Conservation (phyloP, 345 rosid species). For the Eutrema japonicum region DNA sequence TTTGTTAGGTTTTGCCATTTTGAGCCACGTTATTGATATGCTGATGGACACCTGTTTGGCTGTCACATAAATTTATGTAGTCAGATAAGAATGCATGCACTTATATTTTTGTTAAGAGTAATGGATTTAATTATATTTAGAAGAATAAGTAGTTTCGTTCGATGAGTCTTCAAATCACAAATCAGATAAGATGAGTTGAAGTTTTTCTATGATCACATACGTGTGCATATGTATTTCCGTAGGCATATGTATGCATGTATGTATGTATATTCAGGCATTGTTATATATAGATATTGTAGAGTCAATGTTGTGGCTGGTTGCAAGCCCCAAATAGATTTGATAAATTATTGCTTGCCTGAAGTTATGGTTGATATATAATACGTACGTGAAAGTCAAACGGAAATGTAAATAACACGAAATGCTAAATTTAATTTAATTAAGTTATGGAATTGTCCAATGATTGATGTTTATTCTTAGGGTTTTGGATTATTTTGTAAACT, state of each 20-base stretch:
- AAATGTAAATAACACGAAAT: slow-evolving; percentile 29
- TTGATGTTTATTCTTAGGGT: slow-evolving; percentile 19
- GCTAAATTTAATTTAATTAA: slow-evolving; percentile 7
- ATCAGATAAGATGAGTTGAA: slow-evolving; percentile 11
- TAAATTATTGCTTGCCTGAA: slow-evolving; percentile 3
- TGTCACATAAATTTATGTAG: slow-evolving; percentile 2
- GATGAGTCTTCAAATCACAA: slow-evolving; percentile 2
- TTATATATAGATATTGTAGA: slow-evolving; percentile 12
- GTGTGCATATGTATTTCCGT: slow-evolving; percentile 21
- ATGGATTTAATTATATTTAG: slow-evolving; percentile 2
- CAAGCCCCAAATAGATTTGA: slow-evolving; percentile 16
- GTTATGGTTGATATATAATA: slow-evolving; percentile 24
- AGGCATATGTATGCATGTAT: not conserved
- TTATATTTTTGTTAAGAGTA: not conserved
- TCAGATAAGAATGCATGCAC: slow-evolving; percentile 17
- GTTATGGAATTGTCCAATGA: slow-evolving; percentile 30
- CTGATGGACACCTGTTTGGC: slow-evolving; percentile 5
- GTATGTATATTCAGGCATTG: not conserved
- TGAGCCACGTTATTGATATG: slow-evolving; percentile 19
- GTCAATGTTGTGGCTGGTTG: slow-evolving; percentile 34
- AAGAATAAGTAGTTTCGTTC: not conserved
- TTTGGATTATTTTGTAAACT: slow-evolving; percentile 5
- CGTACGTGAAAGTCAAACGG: slow-evolving; percentile 33
- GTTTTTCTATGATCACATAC: slow-evolving; percentile 5
- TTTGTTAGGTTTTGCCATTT: not conserved